Evolutionary conservation across 2,329 filamentous ascomycete species (phyloP).

Genomic region (Knufia fluminis): DNA sequence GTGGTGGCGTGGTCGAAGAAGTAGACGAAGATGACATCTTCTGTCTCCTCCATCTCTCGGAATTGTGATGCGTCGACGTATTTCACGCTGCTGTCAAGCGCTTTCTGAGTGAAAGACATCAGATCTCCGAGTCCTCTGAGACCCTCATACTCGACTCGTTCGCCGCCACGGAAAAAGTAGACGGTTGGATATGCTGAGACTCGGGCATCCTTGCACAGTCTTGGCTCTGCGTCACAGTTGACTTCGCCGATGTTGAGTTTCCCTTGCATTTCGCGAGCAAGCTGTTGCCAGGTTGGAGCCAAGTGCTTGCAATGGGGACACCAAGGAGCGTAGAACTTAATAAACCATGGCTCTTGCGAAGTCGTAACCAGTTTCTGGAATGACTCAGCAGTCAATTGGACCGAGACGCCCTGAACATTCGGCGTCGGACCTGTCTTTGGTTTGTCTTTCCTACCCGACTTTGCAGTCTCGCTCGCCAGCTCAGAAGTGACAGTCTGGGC

Average conservation of each 20-base stretch:
- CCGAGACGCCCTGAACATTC: conserved; percentile 67
- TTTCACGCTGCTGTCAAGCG: conserved; percentile 66
- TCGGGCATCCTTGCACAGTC: conserved; percentile 84
- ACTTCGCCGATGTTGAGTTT: conserved; percentile 90
- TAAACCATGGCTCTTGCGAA: conserved; percentile 88
- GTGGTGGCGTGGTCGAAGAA: conserved; percentile 96
- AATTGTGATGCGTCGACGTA: conserved; percentile 72
- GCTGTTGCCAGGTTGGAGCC: conserved; percentile 78
- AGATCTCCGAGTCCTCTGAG: conserved; percentile 88
- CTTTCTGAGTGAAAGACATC: conserved; percentile 75
- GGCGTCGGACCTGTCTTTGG: conserved; percentile 45
- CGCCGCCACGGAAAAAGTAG: conserved; percentile 82
- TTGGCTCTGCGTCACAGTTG: conserved; percentile 77
- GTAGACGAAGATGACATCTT: conserved; percentile 94
- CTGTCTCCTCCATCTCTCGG: conserved; percentile 75
- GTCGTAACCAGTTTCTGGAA: conserved; percentile 81
- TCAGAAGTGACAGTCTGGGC: conserved; percentile 28
- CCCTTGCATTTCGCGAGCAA: conserved; percentile 84
- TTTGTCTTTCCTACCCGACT: conserved; percentile 43
- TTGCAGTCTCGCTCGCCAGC: conserved; percentile 25
- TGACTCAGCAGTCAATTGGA: conserved; percentile 68
- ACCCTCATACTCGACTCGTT: conserved; percentile 86
- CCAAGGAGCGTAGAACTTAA: conserved; percentile 99
- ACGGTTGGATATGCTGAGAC: conserved; percentile 79
- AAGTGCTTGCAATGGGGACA: conserved; percentile 91